Base-by-base conservation (phyloP, 352 stramenopile genomes). In the Globisporangium radiosum region DNA sequence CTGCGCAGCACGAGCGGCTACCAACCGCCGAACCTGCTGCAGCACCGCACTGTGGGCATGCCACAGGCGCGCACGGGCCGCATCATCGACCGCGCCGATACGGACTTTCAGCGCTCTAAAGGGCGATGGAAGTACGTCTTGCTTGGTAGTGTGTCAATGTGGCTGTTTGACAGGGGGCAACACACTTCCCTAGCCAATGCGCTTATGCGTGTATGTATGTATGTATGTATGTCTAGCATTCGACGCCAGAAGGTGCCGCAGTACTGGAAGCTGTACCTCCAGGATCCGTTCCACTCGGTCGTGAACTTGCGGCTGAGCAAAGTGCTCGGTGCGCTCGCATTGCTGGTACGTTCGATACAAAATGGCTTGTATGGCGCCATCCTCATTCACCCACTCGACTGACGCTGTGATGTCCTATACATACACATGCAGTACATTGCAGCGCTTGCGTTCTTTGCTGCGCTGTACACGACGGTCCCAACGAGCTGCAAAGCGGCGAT, bases 251-350 rank as follows among this genome's bases (percentile, higher is more conserved):
- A 90, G 63, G 73, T 88, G 57, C 75, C 82, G 8, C 64, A 91
- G 49, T 90, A 90, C 64, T 94, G 81, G 81, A 88, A 87, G 59
- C 65, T 91, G 44, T 94, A 94, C 63, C 66, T 92, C 50, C 78
- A 90, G 54, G 84, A 90, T 55, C 84, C 84, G 45, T 94, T 94
- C 70, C 84, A 94, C 66, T 80, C 78, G 39, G 65, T 94, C 17
- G 80, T 94, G 40, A 90, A 94, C 63, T 76, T 91, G 67, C 83
- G 84, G 0, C 56, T 90, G 56, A 87, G 76, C 67, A 94, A 94
- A 75, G 84, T 94, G 43, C 52, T 90, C 17, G 72, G 62, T 40
- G 65, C 75, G 36, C 59, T 75, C 58, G 50, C 60, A 37, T 36
- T 64, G 9, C n/a, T 76, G 47, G 76, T 84, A 53, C 57, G 66